Conservation (phyloP, 2,329 filamentous ascomycete species). For the Colletotrichum godetiae region DNA sequence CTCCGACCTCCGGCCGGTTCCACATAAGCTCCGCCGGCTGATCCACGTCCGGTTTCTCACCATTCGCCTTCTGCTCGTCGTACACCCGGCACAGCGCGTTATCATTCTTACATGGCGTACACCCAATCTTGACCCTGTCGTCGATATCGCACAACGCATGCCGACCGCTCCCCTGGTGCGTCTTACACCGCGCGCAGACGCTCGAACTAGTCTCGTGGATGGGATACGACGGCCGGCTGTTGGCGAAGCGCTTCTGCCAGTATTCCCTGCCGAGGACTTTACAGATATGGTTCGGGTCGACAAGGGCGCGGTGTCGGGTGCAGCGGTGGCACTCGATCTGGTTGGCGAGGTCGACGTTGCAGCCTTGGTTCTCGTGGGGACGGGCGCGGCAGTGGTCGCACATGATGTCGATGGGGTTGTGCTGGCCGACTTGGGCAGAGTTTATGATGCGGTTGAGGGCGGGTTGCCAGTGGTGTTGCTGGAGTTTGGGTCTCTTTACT, state of each 20-base stretch:
- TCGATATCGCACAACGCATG: conserved; percentile 30
- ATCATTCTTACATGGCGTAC: conserved; percentile 14
- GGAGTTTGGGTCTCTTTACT: not conserved
- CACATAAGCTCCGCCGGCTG: conserved; percentile 16
- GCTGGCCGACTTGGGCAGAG: not conserved
- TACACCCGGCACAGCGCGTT: conserved; percentile 10
- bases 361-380: not conserved
- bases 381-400: conserved; percentile 30
- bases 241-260: conserved; percentile 28
- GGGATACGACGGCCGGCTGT: conserved; percentile 25
- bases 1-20: conserved; percentile 27
- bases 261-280: conserved; percentile 18
- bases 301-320: conserved; percentile 21
- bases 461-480: too few relatives aligned
- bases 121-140: conserved; percentile 25
- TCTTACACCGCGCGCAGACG: conserved; percentile 22
- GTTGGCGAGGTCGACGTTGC: conserved; percentile 26
- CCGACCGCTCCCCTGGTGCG: not conserved
- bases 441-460: not conserved
- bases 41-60: not conserved
- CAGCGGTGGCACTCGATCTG: conserved; percentile 35
- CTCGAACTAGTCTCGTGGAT: conserved; percentile 5
- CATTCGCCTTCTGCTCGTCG: conserved; percentile 2
- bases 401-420: not conserved
- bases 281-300: conserved; percentile 29